A percentile compares a stretch with the other conserved stretches of the same genome.
Evolutionary conservation across 352 stramenopile genomes (phyloP).

Genomic region (Pythium pyrilobum): DNA sequence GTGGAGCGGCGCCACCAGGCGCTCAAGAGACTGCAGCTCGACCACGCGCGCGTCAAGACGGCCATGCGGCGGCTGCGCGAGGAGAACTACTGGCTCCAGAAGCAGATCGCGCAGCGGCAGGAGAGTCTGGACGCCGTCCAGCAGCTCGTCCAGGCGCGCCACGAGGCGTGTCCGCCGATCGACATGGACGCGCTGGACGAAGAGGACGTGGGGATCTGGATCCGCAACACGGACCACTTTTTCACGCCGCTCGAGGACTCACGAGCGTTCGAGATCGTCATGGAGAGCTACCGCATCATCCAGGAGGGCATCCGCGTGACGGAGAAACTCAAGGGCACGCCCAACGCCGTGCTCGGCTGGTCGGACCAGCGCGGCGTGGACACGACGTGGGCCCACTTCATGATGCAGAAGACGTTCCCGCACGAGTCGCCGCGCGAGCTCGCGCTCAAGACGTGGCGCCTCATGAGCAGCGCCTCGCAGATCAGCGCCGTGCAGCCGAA

Average conservation of each 20-base stretch:
- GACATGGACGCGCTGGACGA: constrained; percentile 9
- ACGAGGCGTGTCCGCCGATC: not conserved
- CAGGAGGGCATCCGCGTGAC: constrained; percentile 9
- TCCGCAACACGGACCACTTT: constrained; percentile 18
- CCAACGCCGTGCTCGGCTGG: constrained; percentile 40
- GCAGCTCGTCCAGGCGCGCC: not conserved
- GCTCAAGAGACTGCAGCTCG: not conserved
- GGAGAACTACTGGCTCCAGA: constrained; percentile 29
- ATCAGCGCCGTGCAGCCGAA: constrained; percentile 28
- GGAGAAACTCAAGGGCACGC: not conserved
- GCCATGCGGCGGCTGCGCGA: constrained; percentile 18
- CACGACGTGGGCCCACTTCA: constrained; percentile 37
- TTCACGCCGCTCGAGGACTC: constrained; percentile 2
- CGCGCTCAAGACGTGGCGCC: constrained; percentile 29
- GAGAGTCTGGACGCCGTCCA: not conserved
- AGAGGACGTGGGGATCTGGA: constrained; percentile 17
- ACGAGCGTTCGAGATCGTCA: constrained; percentile 13
- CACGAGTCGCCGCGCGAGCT: constrained; percentile 22
- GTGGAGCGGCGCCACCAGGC: not conserved
- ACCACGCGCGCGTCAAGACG: constrained; percentile 15
- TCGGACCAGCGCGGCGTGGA: constrained; percentile 31
- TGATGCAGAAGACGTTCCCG: constrained; percentile 39
- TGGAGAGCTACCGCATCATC: constrained; percentile 18
- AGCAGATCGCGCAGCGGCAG: constrained; percentile 11
- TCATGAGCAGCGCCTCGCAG: constrained; percentile 23